phyloP scores from a whole-genome alignment of 1,284 basidiomycete species.

The Apiotrichum laibachii region DNA sequence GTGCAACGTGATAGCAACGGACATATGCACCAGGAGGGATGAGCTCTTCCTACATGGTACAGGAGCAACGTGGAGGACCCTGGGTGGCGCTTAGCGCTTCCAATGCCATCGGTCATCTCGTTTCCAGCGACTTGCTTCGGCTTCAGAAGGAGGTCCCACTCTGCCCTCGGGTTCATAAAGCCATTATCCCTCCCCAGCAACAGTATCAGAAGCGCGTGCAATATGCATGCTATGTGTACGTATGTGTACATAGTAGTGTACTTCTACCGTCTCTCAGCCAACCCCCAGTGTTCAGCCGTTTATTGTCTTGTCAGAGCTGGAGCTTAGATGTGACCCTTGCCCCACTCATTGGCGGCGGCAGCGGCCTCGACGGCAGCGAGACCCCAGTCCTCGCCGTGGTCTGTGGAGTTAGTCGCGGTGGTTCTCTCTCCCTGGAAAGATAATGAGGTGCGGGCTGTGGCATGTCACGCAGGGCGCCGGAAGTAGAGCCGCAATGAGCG shows the following conservation, averaged over 20 bases:
- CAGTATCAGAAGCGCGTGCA: too few species aligned
- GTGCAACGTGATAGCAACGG: too few species aligned
- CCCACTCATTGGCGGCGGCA: constrained; percentile 68
- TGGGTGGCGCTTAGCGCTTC: too few species aligned
- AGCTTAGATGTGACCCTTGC: constrained; percentile 28
- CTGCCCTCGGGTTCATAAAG: too few species aligned
- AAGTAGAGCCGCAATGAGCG: not conserved
- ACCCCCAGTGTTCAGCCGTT: not conserved
- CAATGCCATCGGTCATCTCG: too few species aligned
- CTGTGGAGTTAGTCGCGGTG: constrained; percentile 19
- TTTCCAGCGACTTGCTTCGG: too few species aligned
- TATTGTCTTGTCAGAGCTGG: too few species aligned
- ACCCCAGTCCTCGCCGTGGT: constrained; percentile 87
- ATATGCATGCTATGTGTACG: not conserved
- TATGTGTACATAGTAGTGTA: not conserved
- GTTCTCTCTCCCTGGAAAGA: not conserved
- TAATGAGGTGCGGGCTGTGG: not conserved
- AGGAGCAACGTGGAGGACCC: too few species aligned
- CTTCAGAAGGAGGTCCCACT: too few species aligned
- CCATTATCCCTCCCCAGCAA: too few species aligned
- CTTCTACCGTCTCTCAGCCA: not conserved
- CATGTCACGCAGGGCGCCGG: not conserved
- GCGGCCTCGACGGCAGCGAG: constrained; percentile 92
- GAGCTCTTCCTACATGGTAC: too few species aligned
- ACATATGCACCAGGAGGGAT: too few species aligned